Percentiles rank a stretch among this genome's conserved stretches.
Evolutionary conservation across 306 rosid genomes (phyloP).

Genomic region (Betula pendula): DNA sequence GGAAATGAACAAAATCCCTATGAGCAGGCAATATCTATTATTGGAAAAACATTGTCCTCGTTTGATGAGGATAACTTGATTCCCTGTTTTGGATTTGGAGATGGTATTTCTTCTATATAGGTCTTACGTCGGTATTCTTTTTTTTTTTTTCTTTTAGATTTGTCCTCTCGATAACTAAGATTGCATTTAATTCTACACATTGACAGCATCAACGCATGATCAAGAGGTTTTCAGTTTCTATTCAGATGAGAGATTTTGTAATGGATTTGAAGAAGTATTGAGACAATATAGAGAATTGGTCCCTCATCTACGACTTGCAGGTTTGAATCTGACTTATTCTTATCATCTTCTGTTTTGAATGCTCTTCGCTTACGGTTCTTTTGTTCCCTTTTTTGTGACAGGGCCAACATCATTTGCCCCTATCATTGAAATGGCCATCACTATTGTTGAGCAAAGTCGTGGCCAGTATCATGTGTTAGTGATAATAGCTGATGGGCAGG

Average conservation of each 20-base stretch:
- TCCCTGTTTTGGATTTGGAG: constrained; percentile 97
- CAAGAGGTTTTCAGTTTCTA: constrained; percentile 94
- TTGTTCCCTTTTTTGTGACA: constrained; percentile 29
- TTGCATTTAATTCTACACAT: constrained; percentile 27
- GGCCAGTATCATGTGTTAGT: constrained; percentile 93
- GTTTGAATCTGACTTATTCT: constrained; percentile 38
- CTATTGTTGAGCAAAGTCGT: constrained; percentile 89
- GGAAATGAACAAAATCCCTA: constrained; percentile 86
- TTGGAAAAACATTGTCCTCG: constrained; percentile 82
- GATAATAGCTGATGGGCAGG: constrained; percentile 96
- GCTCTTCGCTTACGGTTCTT: constrained; percentile 23
- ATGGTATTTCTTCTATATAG: constrained; percentile 52
- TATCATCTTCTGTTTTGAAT: constrained; percentile 10
- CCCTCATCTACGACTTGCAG: constrained; percentile 85
- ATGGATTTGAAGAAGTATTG: constrained; percentile 97
- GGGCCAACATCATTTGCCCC: constrained; percentile 99
- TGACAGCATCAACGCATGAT: constrained; percentile 89
- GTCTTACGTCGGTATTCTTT: neutral
- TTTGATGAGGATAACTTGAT: constrained; percentile 93
- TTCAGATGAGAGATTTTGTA: constrained; percentile 74
- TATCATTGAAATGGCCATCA: constrained; percentile 86
- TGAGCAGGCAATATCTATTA: constrained; percentile 91
- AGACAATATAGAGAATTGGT: constrained; percentile 70
- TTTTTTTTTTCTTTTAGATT: constrained; percentile 7
- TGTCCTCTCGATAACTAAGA: constrained; percentile 13